These are phyloP conservation scores for Lichtheimia corymbifera DNA, from an alignment of 371 early-diverging fungal species.

Conservation along the genomic window DNA sequence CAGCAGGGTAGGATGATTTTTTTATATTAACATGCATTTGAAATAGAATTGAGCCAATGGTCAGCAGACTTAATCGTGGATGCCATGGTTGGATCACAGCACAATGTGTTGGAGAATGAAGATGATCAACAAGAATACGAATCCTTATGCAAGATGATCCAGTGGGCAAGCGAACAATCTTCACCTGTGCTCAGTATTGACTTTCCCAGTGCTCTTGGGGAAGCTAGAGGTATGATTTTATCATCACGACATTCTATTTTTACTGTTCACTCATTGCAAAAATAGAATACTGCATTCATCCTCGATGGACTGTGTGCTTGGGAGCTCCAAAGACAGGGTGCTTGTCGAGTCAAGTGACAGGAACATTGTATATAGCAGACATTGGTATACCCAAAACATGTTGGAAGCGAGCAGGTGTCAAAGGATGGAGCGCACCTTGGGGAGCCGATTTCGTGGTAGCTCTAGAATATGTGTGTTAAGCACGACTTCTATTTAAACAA, in stretches of 20 bases:
- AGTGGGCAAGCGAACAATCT: conserved; percentile 70
- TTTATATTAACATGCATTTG: background rate
- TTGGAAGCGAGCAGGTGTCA: conserved; percentile 65
- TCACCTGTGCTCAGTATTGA: conserved; percentile 72
- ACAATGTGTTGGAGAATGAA: conserved; percentile 57
- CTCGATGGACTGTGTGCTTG: conserved; percentile 76
- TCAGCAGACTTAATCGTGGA: conserved; percentile 74
- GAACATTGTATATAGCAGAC: conserved; percentile 78
- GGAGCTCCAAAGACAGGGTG: conserved; percentile 76
- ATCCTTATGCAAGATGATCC: conserved; percentile 57
- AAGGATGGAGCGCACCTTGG: conserved; percentile 64
- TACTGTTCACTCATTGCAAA: conserved; percentile 5
- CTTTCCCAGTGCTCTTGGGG: conserved; percentile 72
- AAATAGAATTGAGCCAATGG: conserved; percentile 12
- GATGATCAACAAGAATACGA: conserved; percentile 50
- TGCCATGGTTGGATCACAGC: conserved; percentile 68
- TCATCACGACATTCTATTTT: background rate
- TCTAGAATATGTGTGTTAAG: conserved; percentile 50
- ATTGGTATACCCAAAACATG: conserved; percentile 71
- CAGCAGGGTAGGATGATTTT: background rate
- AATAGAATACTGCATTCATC: conserved; percentile 43
- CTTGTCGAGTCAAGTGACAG: conserved; percentile 53
- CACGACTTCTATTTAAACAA: background rate
- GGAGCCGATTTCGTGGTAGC: conserved; percentile 74
- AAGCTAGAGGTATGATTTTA: conserved; percentile 44